phyloP scores from a whole-genome alignment of 352 stramenopile species.

The Globisporangium cylindrosporum region DNA sequence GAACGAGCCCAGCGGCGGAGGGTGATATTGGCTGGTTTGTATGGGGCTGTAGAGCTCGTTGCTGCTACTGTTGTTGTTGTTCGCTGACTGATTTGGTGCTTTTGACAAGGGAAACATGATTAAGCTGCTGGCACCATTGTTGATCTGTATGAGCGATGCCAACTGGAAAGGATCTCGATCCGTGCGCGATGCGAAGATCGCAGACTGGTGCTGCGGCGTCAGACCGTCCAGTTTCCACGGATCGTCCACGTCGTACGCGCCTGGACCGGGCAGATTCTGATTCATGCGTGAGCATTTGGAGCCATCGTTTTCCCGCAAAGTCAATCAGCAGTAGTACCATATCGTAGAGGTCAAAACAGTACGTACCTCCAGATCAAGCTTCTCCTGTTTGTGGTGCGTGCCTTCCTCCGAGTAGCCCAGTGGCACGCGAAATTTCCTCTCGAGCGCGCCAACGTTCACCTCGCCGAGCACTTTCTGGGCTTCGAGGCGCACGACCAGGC shows the following conservation, averaged over 20 bases:
- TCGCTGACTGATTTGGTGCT: neutral
- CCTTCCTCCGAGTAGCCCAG: conserved; percentile 46
- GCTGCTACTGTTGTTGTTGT: neutral
- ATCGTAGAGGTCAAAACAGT: too few relatives aligned
- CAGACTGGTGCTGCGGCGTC: conserved; percentile 17
- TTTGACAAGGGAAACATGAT: neutral
- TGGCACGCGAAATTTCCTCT: conserved; percentile 55
- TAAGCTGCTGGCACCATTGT: neutral
- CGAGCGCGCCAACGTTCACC: conserved; percentile 48
- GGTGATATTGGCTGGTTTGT: neutral
- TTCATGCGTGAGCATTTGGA: neutral
- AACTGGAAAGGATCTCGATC: conserved; percentile 24
- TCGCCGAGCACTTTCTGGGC: conserved; percentile 46
- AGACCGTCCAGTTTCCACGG: conserved; percentile 22
- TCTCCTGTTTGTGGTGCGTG: conserved; percentile 12
- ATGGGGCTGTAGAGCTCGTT: neutral
- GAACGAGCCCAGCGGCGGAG: conserved; percentile 10
- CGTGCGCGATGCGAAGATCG: conserved; percentile 11
- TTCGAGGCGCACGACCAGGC: conserved; percentile 61
- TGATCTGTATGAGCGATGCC: neutral
- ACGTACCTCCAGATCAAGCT: conserved; percentile 22
- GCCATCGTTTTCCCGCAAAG: neutral
- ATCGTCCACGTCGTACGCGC: conserved; percentile 42
- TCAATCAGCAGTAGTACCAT: too few relatives aligned
- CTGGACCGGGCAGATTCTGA: conserved; percentile 47